Base-by-base conservation (phyloP, 2,329 filamentous ascomycete genomes). In the Talaromyces rugulosus region DNA sequence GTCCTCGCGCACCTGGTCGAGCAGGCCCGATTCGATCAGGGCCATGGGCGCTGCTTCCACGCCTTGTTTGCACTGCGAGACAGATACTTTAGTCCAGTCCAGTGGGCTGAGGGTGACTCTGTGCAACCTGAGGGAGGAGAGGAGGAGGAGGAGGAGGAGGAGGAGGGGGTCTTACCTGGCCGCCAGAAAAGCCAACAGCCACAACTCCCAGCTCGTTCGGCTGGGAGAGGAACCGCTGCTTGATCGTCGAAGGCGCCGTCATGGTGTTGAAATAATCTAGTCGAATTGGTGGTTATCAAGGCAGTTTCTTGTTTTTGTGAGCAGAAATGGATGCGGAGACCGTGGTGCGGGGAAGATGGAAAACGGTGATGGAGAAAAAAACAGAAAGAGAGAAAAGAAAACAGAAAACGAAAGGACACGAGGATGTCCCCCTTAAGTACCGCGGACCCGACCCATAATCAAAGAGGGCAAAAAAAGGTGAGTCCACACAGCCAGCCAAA, bases 121-220 rank as follows among this genome's bases (percentile, higher is more conserved):
- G 27, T 51, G 36, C 36, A 8, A 40, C 44, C 1, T 51, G 18
- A 5, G 1, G 9, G 23, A 23, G 23, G 23, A n/a, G 23, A 23
- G 23, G 23, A 23, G 23, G 23, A 23, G 23, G 23, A 23, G 23
- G 23, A 23, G 23, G 23, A 23, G 23, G 23, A 23, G 23, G 23
- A 23, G 44, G 18, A 28, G 14, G 16, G 16, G 28, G 40, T 31
- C 31, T 69, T 87, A 95, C 92, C 87, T 97, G 95, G 62, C 95
- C 95, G 67, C 94, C 94, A 59, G 92, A 96, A 82, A 98, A 99
- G 65, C 94, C 94, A 42, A 98, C 95, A 56, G 94, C 92, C 42
- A 98, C 92, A 61, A 99, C 85, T 65, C 94, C 95, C 66, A 99
- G 83, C 72, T 98, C 88, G 72, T 90, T 84, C 34, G 87, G 85